Base-by-base conservation (phyloP, 495 filamentous ascomycete species). In the Mytilinidion resinicola region DNA sequence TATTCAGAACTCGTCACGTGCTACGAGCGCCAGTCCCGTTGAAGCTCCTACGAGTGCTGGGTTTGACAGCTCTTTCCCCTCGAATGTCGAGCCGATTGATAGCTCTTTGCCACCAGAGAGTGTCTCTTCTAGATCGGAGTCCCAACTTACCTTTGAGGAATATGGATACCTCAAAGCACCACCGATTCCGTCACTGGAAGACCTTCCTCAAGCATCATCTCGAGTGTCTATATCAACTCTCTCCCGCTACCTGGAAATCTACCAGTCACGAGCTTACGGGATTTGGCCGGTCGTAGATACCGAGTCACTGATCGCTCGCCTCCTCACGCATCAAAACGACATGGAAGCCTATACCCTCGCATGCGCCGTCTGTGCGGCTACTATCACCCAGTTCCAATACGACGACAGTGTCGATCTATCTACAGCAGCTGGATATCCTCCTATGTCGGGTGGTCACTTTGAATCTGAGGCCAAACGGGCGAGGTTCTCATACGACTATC, bases 281-380 rank as follows among this genome's bases (percentile, higher is more conserved):
- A 73, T 79, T 11, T 79, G 77, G 77, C 77, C 77, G n/a, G 69
- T 79, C 25, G 71, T 77, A 7, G 67, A 74, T 36, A 72, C 72
- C 34, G 74, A 76, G 51, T 56, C 65, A 12, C 59, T 79, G 21
- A 68, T 74, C 9, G 68, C 70, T 1, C 59, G 59, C 5, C 63
- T 78, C 1, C 48, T 62, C 5, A 68, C 72, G 8, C 20, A 57
- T 0, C 44, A 20, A 35, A 59, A 72, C 1, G 70, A 75, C 55
- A 57, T 67, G 36, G 74, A 76, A 63, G 69, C 67, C 2, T 72
- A 73, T 49, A 71, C 70, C 4, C 67, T 77, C n/a, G 74, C 73
- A 12, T 70, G 68, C 0, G 72, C 75, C 9, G 59, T 78, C 6
- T 73, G 70, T 14, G 75, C 76, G 1, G 77, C 76, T 2, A 77